Conservation (phyloP, 2,329 filamentous ascomycete genomes). For the Verticillium nonalfalfae region DNA sequence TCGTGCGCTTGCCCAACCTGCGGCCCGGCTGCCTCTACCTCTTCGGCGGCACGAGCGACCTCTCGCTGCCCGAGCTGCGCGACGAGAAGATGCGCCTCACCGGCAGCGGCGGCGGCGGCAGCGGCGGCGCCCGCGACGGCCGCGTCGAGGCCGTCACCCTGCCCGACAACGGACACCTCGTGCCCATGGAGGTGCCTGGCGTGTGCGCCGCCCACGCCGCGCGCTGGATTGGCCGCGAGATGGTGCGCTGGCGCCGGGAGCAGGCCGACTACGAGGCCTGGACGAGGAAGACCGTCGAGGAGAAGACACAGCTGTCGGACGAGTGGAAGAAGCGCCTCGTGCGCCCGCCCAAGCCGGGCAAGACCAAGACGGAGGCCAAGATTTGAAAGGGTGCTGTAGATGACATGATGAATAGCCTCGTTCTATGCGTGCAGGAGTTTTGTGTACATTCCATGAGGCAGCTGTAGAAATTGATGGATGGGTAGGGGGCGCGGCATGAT, state of each 20-base stretch:
- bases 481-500: too few species aligned
- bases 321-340: slow-evolving; percentile 50
- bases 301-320: slow-evolving; percentile 51
- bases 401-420: background rate
- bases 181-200: slow-evolving; percentile 73
- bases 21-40: slow-evolving; percentile 64
- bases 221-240: slow-evolving; percentile 49
- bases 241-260: slow-evolving; percentile 50
- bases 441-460: too few species aligned
- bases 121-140: slow-evolving; percentile 56
- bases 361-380: slow-evolving; percentile 9
- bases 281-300: slow-evolving; percentile 36
- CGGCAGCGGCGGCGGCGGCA: slow-evolving; percentile 60
- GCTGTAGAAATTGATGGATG: too few species aligned
- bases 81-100: slow-evolving; percentile 56
- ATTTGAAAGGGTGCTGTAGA: slow-evolving; percentile 1
- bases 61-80: slow-evolving; percentile 45
- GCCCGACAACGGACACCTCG: slow-evolving; percentile 65
- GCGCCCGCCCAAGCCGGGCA: slow-evolving; percentile 12
- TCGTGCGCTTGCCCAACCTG: slow-evolving; percentile 50
- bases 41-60: slow-evolving; percentile 54
- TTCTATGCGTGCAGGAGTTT: too few species aligned
- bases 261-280: slow-evolving; percentile 52
- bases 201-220: slow-evolving; percentile 58
- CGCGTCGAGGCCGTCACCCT: slow-evolving; percentile 62